Percentiles rank a stretch among this genome's conserved stretches.
phyloP scores from a whole-genome alignment of 208 protist genomes.

The Trypanosoma cruzi region DNA sequence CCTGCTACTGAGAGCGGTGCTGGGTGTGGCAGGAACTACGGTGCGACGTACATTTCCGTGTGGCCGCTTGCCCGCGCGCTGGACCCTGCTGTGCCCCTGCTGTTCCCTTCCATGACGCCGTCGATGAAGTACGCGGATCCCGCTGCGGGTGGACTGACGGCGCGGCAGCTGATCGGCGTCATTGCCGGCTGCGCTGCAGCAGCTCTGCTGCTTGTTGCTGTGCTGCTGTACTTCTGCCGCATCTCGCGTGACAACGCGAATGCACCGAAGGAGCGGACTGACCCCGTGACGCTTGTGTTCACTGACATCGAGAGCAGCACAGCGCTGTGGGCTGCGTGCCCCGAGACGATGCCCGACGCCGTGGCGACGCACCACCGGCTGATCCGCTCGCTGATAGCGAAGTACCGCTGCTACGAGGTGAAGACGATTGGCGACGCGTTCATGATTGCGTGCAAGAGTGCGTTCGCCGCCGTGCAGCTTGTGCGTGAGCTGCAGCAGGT shows the following conservation, averaged over 20 bases:
- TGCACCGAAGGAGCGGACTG: constrained; percentile 43
- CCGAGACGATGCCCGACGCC: constrained; percentile 63
- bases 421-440: constrained; percentile 89
- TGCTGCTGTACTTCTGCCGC: constrained; percentile 26
- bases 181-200: constrained; percentile 24
- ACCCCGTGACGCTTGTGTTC: constrained; percentile 69
- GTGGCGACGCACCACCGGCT: constrained; percentile 69
- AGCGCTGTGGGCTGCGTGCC: constrained; percentile 66
- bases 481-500: constrained; percentile 50
- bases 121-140: constrained; percentile 33
- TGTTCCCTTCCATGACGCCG: no score
- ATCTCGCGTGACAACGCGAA: constrained; percentile 42
- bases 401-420: constrained; percentile 82
- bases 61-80: no score
- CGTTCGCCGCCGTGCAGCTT: constrained; percentile 41
- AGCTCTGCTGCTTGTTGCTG: constrained; percentile 9
- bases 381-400: constrained; percentile 59
- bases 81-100: no score
- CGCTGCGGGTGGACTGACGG: constrained; percentile 10
- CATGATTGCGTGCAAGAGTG: constrained; percentile 75
- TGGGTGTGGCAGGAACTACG: no score
- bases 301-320: constrained; percentile 85
- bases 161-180: constrained; percentile 27
- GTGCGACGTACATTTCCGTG: no score
- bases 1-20: no score